These are phyloP conservation scores for Corchorus olitorius DNA, from an alignment of 345 rosid genomes.

Conservation along the genomic window DNA sequence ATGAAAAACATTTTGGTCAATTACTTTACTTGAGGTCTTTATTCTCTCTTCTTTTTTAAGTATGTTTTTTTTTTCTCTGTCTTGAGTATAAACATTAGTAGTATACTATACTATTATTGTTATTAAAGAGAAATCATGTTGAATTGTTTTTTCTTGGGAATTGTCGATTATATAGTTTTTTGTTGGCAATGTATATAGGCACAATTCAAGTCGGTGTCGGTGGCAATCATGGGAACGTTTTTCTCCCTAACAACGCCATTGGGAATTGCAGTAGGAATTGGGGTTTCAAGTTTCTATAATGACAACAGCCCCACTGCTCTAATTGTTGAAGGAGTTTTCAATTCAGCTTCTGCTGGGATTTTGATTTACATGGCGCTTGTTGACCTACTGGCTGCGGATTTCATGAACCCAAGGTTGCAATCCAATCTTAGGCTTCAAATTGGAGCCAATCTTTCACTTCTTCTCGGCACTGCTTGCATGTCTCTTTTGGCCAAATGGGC, in stretches of 20 bases:
- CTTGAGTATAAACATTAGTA: too few relatives aligned
- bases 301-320: conserved; percentile 51
- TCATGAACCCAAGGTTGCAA: conserved; percentile 61
- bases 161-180: too few relatives aligned
- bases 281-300: conserved; percentile 46
- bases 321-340: conserved; percentile 60
- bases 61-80: too few relatives aligned
- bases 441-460: conserved; percentile 56
- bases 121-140: too few relatives aligned
- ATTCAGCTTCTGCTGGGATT: conserved; percentile 72
- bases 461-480: conserved; percentile 67
- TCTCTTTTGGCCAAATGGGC: conserved; percentile 74
- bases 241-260: conserved; percentile 68
- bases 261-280: conserved; percentile 69
- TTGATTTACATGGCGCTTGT: conserved; percentile 82
- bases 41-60: too few relatives aligned
- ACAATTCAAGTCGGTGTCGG: conserved; percentile 42
- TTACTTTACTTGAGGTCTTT: too few relatives aligned
- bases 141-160: too few relatives aligned
- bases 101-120: too few relatives aligned
- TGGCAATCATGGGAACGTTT: conserved; percentile 65
- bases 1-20: too few relatives aligned
- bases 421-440: conserved; percentile 51
- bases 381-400: conserved; percentile 76
- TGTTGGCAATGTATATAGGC: conserved; percentile 36